phyloP scores from a whole-genome alignment of 2,329 filamentous ascomycete genomes.

The Aspergillus luchuensis region DNA sequence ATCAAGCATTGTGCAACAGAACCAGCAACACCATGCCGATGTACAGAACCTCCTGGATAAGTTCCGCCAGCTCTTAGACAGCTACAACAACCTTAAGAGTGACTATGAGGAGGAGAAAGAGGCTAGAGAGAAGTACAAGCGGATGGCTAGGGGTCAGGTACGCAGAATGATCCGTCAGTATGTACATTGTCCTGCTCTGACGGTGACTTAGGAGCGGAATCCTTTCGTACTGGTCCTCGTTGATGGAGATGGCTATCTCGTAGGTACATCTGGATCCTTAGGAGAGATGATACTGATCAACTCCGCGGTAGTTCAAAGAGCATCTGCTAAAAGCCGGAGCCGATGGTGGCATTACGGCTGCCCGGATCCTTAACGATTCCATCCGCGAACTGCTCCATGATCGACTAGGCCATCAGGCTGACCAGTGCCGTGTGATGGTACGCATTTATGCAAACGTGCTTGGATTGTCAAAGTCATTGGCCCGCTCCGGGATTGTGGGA shows the following conservation, averaged over 20 bases:
- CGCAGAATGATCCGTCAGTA: conserved; percentile 3
- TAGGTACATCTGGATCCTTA: conserved; percentile 15
- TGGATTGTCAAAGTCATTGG: conserved; percentile 54
- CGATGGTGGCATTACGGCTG: conserved; percentile 60
- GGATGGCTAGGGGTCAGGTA: conserved; percentile 50
- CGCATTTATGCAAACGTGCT: conserved; percentile 60
- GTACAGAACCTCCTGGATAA: conserved; percentile 40
- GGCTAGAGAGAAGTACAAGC: conserved; percentile 58
- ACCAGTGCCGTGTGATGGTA: conserved; percentile 57
- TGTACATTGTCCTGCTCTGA: conserved; percentile 8
- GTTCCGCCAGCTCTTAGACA: conserved; percentile 52
- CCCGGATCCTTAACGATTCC: conserved; percentile 55
- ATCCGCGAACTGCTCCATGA: conserved; percentile 51
- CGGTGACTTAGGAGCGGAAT: conserved; percentile 48
- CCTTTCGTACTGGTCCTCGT: conserved; percentile 64
- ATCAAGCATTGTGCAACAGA: conserved; percentile 21
- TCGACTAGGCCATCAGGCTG: conserved; percentile 48
- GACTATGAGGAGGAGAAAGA: conserved; percentile 61
- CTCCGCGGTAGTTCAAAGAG: conserved; percentile 59
- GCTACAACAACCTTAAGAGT: conserved; percentile 58
- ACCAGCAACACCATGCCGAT: conserved; percentile 33
- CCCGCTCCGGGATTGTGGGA: conserved; percentile 53
- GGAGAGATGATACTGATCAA: conserved; percentile 56
- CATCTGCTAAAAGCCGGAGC: conserved; percentile 50
- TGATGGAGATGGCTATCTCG: conserved; percentile 63